Base-by-base conservation (phyloP, 768 basidiomycete genomes). In the Cystofilobasidium capitatum region DNA sequence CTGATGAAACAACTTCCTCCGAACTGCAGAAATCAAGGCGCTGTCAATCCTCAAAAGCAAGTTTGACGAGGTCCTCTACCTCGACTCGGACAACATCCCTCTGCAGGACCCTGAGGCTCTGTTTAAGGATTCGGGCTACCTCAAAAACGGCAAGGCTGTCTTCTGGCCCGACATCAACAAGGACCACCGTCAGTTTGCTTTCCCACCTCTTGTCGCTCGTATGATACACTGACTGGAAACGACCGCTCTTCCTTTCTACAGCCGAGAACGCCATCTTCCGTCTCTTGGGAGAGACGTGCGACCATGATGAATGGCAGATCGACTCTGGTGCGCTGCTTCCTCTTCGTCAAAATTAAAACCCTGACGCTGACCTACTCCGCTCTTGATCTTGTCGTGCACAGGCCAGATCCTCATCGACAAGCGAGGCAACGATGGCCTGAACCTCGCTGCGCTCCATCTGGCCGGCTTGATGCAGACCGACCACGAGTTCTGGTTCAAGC, bases 121-220 rank as follows among this genome's bases (percentile, higher is more conserved):
- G 17, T 81, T 81, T 71, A 71, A 75, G 42, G 71, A 76, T 2
- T 69, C 72, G 1, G 35, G 71, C 8, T 80, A 79, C 71, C 64
- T 51, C 20, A 61, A 73, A 33, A 76, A 76, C 6, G 65, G 73
- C 33, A 58, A 66, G 29, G 75, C 76, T 1, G 79, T 76, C 29
- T 79, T 80, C 69, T 81, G 79, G 79, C 79, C 80, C 3, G 80
- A 81, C 69, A 70, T 79, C 42, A 78, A 76, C 49, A 79, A 78
- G 65, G 66, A 68, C 35, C 66, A 68, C 54, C 66, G 66, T 67
- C 4, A n/a, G 66, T 62, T n/a, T 16, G 16, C 24, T n/a, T 24
- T n/a, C 20, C 20, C 24, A 17, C 1, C 45, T 36, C 31, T 49
- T n/a, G 5, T 22, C 17, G 7, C 6, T 65, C 42, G 9, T 40